A percentile compares a stretch with the other conserved stretches of the same genome.
phyloP scores from a whole-genome alignment of 352 stramenopile genomes.

The Phytophthora cajani region DNA sequence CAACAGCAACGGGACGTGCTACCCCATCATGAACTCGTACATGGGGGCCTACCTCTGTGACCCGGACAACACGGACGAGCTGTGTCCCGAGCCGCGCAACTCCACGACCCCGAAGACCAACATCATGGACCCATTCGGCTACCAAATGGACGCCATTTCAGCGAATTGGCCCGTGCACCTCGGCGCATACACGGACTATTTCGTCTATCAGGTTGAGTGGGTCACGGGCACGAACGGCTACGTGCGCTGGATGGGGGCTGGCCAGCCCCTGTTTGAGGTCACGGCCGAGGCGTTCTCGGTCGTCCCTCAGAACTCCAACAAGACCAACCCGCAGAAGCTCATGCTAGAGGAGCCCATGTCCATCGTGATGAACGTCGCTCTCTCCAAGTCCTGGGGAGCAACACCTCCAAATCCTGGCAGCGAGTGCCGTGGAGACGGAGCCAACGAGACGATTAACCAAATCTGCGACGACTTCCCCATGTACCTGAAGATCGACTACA shows the following conservation, averaged over 20 bases:
- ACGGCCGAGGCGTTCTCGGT: constrained; percentile 51
- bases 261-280: constrained; percentile 66
- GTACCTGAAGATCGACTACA: constrained; percentile 84
- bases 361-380: constrained; percentile 62
- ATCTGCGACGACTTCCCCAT: constrained; percentile 60
- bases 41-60: constrained; percentile 65
- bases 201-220: constrained; percentile 80
- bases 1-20: constrained; percentile 73
- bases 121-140: constrained; percentile 68
- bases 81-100: constrained; percentile 44
- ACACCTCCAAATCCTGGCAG: constrained; percentile 42
- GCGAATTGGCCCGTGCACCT: constrained; percentile 75
- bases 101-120: constrained; percentile 41
- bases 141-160: constrained; percentile 86
- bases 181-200: constrained; percentile 60
- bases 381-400: constrained; percentile 47
- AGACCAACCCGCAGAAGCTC: constrained; percentile 57
- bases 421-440: constrained; percentile 35
- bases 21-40: constrained; percentile 67
- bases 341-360: constrained; percentile 61
- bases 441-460: constrained; percentile 29
- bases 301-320: constrained; percentile 48
- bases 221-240: constrained; percentile 70
- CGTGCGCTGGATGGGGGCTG: constrained; percentile 67
- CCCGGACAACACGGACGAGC: constrained; percentile 50